Evolutionary conservation across 257 asterid species (phyloP), one percentile per base, ranked within the genome.

Genomic region (Solanum appendiculatum): DNA sequence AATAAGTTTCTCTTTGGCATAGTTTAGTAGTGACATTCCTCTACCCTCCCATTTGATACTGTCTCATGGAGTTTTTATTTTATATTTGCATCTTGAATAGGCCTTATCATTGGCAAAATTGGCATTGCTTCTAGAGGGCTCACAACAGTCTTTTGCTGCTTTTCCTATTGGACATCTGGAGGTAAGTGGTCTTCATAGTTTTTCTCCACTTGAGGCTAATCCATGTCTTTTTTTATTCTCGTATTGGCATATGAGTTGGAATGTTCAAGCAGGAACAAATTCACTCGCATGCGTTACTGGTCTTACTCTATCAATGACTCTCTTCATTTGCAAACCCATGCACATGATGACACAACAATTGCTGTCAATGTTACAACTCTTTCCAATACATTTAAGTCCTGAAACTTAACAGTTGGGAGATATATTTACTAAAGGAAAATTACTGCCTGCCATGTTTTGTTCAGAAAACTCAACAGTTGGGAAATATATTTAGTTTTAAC

Each of bases 101-200:
- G 99, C 97, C 86, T 87, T 91, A 86, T 93, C 97, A 87, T 89
- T 97, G 93, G 99, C 99, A 75, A 96, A 91, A 88, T 91, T 94
- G 86, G 96, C 99, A 83, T 88, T 95, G 92, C 89, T 66, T 88
- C 92, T 92, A 83, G 97, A 92, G 87, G 94, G 95, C 88, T 90
- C 96, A 69, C 77, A 83, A 70, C 93, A 86, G 86, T 84, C 95
- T 72, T 90, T 93, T 77, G 89, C 88, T 87, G 88, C 93, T 63
- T 58, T 86, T 88, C 90, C 92, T 85, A 82, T 95, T 88, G 92
- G 90, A 86, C 83, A 81, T 82, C 86, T 97, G 88, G 98, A 92
- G 95, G 99, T 95, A 87, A 89, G 89, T 44, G 18, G 64, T 54
- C 90, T 54, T 86, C 87, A 83, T 86, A 73, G 36, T 39, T 64